Evolutionary conservation across 352 stramenopile genomes (phyloP), one percentile per base, ranked within the genome.

Genomic region (Pythium dissimile): DNA sequence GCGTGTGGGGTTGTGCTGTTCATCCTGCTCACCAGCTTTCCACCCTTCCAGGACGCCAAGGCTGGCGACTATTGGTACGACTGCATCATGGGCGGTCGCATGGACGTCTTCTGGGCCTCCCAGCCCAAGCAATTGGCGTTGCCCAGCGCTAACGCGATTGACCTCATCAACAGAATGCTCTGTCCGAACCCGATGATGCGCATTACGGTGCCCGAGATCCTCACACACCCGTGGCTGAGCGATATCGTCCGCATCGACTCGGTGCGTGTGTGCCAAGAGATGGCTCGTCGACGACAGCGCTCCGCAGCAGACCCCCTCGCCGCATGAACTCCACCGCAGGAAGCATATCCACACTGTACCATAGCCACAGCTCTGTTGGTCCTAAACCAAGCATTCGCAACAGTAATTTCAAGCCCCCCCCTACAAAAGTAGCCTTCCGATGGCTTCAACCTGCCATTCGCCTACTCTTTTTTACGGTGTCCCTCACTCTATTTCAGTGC

Each of bases 1-100:
- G 91, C 84, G 0, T 75, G 82, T 1, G 90, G 88, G 43, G 86
- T 97, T 23, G 88, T 97, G 55, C 66, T 97, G 9, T 97, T 96
- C 67, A 95, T 97, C 64, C 73, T 97, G 55, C 63, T 97, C 26
- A 94, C 88, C 45, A 86, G 88, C 34, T 81, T 94, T 57, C 88
- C 89, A 24, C 90, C 90, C 24, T 97, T 96, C 59, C 83, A 95
- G 47, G 64, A 80, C 26, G 85, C 86, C 13, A 57, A 73, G 15
- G 64, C 64, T 21, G 85, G 74, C 37, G 86, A 97, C 50, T 88
- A 67, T 60, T 92, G 80, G 84, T 96, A 86, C 67, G 71, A 85
- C 59, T 75, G 66, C 49, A 63, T 91, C 24, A 48, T 85, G 42
- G 52, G 54, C 24, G 66, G 69, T 12, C 72, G 80, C 53, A 69